Conservation (phyloP, 2,329 filamentous ascomycete genomes). For the Sporothrix dimorphospora region DNA sequence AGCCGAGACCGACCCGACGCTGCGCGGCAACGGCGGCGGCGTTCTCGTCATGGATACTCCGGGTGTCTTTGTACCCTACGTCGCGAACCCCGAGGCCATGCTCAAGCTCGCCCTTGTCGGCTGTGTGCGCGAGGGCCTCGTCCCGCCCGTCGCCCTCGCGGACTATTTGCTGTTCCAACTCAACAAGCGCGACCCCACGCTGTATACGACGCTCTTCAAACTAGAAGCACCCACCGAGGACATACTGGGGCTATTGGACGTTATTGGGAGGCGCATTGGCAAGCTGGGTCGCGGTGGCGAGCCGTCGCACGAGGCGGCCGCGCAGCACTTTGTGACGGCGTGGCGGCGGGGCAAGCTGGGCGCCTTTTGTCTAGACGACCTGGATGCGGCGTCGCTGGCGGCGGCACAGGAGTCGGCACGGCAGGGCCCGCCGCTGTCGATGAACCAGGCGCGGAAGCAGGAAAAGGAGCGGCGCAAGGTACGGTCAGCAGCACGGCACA, state of each 20-base stretch:
- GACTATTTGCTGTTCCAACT: constrained; percentile 89
- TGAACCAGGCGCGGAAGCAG: constrained; percentile 69
- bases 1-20: constrained; percentile 26
- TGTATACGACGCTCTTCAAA: constrained; percentile 61
- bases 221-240: constrained; percentile 76
- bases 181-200: constrained; percentile 65
- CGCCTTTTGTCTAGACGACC: constrained; percentile 75
- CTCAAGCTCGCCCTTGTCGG: constrained; percentile 91
- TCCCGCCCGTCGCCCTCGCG: constrained; percentile 75
- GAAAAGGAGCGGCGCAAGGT: constrained; percentile 61
- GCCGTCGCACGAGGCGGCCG: constrained; percentile 71
- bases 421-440: constrained; percentile 56
- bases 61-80: constrained; percentile 92
- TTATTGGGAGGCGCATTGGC: constrained; percentile 74
- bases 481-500: constrained; percentile 41
- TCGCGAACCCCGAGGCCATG: constrained; percentile 84
- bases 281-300: constrained; percentile 73
- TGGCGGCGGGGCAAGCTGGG: constrained; percentile 81
- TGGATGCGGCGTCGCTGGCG: constrained; percentile 63
- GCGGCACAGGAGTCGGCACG: constrained; percentile 50
- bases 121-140: constrained; percentile 85
- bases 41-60: constrained; percentile 91
- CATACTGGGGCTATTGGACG: constrained; percentile 69
- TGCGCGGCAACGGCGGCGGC: constrained; percentile 52
- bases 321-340: constrained; percentile 77